Conservation (phyloP, 2,329 filamentous ascomycete species). For the Apiospora koreana region DNA sequence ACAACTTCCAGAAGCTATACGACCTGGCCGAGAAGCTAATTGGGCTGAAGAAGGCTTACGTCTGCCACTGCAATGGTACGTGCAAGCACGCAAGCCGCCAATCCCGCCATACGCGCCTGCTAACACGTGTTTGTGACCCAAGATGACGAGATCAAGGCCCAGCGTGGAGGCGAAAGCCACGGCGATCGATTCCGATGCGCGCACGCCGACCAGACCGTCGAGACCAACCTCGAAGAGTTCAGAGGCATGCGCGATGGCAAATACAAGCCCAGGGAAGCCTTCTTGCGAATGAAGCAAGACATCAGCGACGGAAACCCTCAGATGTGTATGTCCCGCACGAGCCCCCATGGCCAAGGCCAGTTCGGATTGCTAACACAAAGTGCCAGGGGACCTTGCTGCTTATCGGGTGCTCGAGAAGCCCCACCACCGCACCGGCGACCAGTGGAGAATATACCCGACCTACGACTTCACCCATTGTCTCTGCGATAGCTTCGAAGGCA, state of each 20-base stretch:
- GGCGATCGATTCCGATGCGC: constrained; percentile 76
- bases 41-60: constrained; percentile 69
- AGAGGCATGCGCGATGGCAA: constrained; percentile 88
- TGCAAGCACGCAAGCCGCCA: neutral
- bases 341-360: neutral
- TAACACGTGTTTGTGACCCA: constrained; percentile 9
- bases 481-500: constrained; percentile 88
- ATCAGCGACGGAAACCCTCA: constrained; percentile 83
- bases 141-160: constrained; percentile 80
- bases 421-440: constrained; percentile 77
- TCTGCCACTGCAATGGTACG: constrained; percentile 77
- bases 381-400: constrained; percentile 77
- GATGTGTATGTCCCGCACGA: constrained; percentile 44
- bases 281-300: constrained; percentile 91
- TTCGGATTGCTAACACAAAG: neutral
- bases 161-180: constrained; percentile 76
- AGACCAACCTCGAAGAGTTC: constrained; percentile 81
- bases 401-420: constrained; percentile 76
- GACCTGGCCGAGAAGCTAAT: constrained; percentile 87
- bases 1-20: constrained; percentile 88
- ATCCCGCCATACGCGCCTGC: neutral
- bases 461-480: constrained; percentile 93
- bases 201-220: constrained; percentile 73
- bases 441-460: constrained; percentile 93
- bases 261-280: constrained; percentile 81